Conservation (phyloP, 2,329 filamentous ascomycete species). For the Exophiala sp. region DNA sequence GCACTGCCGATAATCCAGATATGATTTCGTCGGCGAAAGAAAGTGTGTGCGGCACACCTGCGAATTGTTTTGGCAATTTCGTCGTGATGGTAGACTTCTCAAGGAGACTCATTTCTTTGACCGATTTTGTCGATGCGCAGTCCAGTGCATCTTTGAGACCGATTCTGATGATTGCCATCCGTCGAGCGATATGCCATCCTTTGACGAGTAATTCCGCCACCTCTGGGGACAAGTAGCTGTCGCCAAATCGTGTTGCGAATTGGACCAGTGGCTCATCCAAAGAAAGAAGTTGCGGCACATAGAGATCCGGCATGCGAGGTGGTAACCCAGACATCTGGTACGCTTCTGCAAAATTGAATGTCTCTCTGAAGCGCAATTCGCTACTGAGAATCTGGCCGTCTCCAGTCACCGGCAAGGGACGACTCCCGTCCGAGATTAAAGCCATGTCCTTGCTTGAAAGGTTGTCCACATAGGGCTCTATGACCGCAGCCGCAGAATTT, state of each 20-base stretch:
- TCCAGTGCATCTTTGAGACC: slow-evolving; percentile 3
- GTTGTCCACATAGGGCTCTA: slow-evolving; percentile 18
- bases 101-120: slow-evolving; percentile 14
- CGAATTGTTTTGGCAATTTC: neutral
- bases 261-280: slow-evolving; percentile 17
- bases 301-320: neutral
- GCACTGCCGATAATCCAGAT: neutral
- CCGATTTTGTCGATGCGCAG: neutral
- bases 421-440: neutral
- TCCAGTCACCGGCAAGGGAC: neutral
- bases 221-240: neutral
- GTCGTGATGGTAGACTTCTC: slow-evolving; percentile 8
- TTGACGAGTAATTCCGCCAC: slow-evolving; percentile 5
- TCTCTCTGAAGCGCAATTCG: slow-evolving; percentile 3
- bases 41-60: slow-evolving; percentile 1
- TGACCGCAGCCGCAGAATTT: neutral
- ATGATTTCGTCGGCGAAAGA: slow-evolving; percentile 9
- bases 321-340: neutral
- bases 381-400: neutral
- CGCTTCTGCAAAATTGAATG: neutral
- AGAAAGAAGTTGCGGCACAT: slow-evolving; percentile 7
- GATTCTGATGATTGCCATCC: slow-evolving; percentile 3
- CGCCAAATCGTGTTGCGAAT: neutral
- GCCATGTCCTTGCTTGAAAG: slow-evolving; percentile 15
- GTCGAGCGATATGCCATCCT: slow-evolving; percentile 14